These are phyloP conservation scores for Beauveria brongniartii DNA, from an alignment of 2,329 filamentous ascomycete species.

Conservation along the genomic window DNA sequence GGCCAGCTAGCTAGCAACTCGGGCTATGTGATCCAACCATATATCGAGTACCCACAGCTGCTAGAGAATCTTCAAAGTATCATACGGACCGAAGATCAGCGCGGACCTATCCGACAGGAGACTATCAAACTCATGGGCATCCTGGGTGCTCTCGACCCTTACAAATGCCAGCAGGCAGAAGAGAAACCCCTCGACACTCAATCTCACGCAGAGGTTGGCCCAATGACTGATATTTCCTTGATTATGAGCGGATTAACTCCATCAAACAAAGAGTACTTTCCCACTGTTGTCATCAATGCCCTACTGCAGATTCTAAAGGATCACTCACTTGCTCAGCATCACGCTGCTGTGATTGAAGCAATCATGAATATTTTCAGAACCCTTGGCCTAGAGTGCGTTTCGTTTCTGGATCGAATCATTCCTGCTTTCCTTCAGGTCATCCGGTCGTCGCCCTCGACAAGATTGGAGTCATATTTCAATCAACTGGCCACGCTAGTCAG, in stretches of 20 bases:
- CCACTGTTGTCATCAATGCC: conserved; percentile 94
- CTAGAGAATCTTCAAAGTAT: conserved; percentile 90
- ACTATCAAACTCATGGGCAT: conserved; percentile 97
- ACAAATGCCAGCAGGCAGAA: conserved; percentile 91
- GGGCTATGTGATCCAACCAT: conserved; percentile 95
- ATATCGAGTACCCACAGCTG: conserved; percentile 88
- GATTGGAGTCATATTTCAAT: conserved; percentile 94
- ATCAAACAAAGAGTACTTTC: conserved; percentile 97
- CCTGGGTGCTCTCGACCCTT: conserved; percentile 87
- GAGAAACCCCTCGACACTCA: conserved; percentile 81
- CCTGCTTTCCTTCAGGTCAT: conserved; percentile 91
- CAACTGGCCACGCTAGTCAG: conserved; percentile 87
- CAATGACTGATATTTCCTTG: conserved; percentile 84
- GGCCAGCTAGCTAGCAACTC: conserved; percentile 92
- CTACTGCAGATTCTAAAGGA: conserved; percentile 89
- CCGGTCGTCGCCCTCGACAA: conserved; percentile 64
- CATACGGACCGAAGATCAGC: conserved; percentile 80
- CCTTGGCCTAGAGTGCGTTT: conserved; percentile 88
- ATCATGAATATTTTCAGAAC: conserved; percentile 99
- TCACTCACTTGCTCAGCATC: conserved; percentile 79
- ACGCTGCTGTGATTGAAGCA: conserved; percentile 89
- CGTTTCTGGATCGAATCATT: conserved; percentile 88
- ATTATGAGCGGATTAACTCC: conserved; percentile 98
- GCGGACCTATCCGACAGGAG: conserved; percentile 78
- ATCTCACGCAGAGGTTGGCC: conserved; percentile 51